phyloP scores from a whole-genome alignment of 257 asterid species.

The Capsicum rhomboideum region DNA sequence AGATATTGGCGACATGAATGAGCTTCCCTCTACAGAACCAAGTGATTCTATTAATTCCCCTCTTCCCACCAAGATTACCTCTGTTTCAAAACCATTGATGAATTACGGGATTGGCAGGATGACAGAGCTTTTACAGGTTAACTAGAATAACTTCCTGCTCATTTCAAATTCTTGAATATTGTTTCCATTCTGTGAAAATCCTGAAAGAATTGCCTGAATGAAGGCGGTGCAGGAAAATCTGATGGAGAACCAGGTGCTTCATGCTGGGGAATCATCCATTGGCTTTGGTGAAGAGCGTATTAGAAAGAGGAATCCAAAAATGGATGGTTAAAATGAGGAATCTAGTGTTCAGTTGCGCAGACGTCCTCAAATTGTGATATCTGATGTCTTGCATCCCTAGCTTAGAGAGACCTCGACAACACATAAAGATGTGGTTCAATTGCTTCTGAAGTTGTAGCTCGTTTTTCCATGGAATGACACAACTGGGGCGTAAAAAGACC shows the following conservation, averaged over 20 bases:
- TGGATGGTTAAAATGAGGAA: constrained; percentile 8
- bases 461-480: neutral
- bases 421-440: neutral
- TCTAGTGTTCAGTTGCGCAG: neutral
- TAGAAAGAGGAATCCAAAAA: constrained; percentile 10
- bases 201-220: constrained; percentile 8
- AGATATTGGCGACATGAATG: constrained; percentile 20
- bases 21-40: constrained; percentile 22
- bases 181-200: neutral
- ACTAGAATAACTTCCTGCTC: neutral
- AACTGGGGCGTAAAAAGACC: neutral
- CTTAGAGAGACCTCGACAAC: neutral
- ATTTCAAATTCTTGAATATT: neutral
- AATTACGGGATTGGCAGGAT: constrained; percentile 62
- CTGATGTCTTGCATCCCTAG: neutral
- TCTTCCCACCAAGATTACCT: constrained; percentile 10
- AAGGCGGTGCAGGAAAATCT: constrained; percentile 83
- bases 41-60: neutral
- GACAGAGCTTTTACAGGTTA: constrained; percentile 92
- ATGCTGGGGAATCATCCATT: neutral
- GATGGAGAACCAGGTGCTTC: constrained; percentile 35
- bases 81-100: constrained; percentile 35
- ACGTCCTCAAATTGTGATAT: neutral
- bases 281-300: neutral
- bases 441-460: neutral